Evolutionary conservation across 108 stramenopile genomes (phyloP).

Genomic region (Hondaea fermentalgiana): DNA sequence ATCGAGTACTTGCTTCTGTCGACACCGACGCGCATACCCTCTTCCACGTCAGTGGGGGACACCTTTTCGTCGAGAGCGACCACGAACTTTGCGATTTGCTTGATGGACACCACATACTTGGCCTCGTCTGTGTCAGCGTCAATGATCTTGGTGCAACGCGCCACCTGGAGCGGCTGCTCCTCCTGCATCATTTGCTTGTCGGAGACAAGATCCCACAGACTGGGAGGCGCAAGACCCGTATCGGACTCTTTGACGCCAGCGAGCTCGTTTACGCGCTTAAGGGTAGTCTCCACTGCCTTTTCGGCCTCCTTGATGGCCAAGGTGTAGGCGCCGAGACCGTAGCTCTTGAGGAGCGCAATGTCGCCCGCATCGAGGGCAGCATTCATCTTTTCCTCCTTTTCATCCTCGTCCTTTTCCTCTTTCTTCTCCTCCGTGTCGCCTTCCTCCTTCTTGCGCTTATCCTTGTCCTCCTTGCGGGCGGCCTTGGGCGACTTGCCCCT

Average conservation of each 20-base stretch:
- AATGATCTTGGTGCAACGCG: constrained; percentile 97
- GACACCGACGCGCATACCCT: constrained; percentile 95
- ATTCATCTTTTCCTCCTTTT: constrained; percentile 70
- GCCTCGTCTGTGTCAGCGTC: constrained; percentile 54
- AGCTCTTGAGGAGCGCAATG: constrained; percentile 92
- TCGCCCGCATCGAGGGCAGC: constrained; percentile 93
- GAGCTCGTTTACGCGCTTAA: constrained; percentile 88
- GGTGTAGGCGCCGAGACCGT: constrained; percentile 93
- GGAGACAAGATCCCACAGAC: constrained; percentile 96
- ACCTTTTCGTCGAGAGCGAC: constrained; percentile 92
- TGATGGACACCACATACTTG: constrained; percentile 98
- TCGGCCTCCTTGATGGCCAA: constrained; percentile 79
- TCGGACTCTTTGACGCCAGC: constrained; percentile 89
- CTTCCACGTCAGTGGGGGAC: constrained; percentile 98
- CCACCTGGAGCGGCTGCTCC: constrained; percentile 90
- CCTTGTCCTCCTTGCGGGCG: constrained; percentile 33
- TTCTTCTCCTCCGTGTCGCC: constrained; percentile 44
- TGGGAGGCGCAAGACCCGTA: constrained; percentile 89
- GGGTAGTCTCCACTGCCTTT: constrained; percentile 87
- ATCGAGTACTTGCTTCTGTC: constrained; percentile 82
- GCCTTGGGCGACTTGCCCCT: not conserved
- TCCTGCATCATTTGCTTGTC: constrained; percentile 99
- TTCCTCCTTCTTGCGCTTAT: constrained; percentile 63
- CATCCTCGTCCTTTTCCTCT: constrained; percentile 37
- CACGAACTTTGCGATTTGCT: constrained; percentile 99